Evolutionary conservation across 1,284 basidiomycete species (phyloP).

Genomic region (Ceratobasidium papillatum): DNA sequence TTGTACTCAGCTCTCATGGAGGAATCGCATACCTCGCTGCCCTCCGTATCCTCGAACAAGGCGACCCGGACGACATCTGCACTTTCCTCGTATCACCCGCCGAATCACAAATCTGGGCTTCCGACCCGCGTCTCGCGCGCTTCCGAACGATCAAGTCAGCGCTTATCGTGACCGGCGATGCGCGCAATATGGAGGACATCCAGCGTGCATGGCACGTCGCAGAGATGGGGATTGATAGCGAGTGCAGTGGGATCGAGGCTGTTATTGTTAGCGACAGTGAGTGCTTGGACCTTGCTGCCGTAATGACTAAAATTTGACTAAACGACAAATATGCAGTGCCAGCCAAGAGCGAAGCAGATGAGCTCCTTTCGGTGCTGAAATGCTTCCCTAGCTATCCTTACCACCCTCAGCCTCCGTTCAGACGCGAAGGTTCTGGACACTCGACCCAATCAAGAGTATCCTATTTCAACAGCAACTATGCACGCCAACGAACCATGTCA

Average conservation of each 20-base stretch:
- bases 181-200: conserved; percentile 17
- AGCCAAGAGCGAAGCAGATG: conserved; percentile 2
- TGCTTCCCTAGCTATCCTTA: conserved; percentile 32
- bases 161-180: conserved; percentile 19
- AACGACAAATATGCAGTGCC: conserved; percentile 21
- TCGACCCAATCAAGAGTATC: background rate
- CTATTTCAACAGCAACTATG: background rate
- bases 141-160: conserved; percentile 12
- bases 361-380: conserved; percentile 20
- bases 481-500: background rate
- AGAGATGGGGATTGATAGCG: conserved; percentile 39
- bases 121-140: conserved; percentile 3
- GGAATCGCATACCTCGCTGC: conserved; percentile 33
- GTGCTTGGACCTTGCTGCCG: background rate
- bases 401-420: background rate
- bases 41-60: conserved; percentile 30
- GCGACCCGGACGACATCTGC: conserved; percentile 14
- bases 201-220: conserved; percentile 35
- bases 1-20: conserved; percentile 31
- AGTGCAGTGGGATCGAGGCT: conserved; percentile 32
- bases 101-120: conserved; percentile 11
- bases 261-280: conserved; percentile 33
- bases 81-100: conserved; percentile 11
- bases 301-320: conserved; percentile 26
- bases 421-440: background rate